Evolutionary conservation across 2,329 filamentous ascomycete species (phyloP), one percentile per base, ranked within the genome.

Genomic region (Colletotrichum falcatum): DNA sequence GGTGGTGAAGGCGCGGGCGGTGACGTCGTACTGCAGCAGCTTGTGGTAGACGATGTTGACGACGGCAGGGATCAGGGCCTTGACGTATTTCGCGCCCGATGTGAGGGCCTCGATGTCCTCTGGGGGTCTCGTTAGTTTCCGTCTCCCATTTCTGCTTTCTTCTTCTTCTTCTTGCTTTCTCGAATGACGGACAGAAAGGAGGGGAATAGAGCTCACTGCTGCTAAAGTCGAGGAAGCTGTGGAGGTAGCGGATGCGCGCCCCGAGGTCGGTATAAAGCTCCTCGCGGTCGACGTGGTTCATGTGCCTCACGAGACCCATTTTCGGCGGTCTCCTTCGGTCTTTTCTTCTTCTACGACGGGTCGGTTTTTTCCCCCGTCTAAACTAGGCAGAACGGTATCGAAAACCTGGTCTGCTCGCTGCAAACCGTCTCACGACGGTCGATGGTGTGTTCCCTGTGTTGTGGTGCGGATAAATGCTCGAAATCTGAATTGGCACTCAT

Each of bases 21-120:
- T 96, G 79, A 95, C 93, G 78, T 95, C 93, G 80, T 93, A 93
- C 76, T 90, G 88, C 14, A 95, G 84, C 0, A 96, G 87, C 78
- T 95, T 95, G 77, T 90, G 90, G 83, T 95, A 96, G 42, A 95
- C 92, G 71, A 94, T 92, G 80, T 95, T 94, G 76, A 95, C 92
- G 28, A 96, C 88, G 55, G 92, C 91, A 1, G 94, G 94, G 73
- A 95, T 94, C 39, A 95, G 87, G n/a, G 91, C 89, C 76, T 92
- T 92, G 82, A 94, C 91, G 81, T 94, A 94, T 79, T 94, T 94
- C 70, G 89, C 85, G 72, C 92, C 92, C 3, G 85, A 84, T 18
- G 88, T 85, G 46, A 95, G 86, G 48, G 92, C 91, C 74, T 92
- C 90, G 66, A 94, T 89, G 76, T 94, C 92, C 72, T 87, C 92